These are phyloP conservation scores for Durotheca rogersii DNA, from an alignment of 495 filamentous ascomycete genomes.

Conservation along the genomic window DNA sequence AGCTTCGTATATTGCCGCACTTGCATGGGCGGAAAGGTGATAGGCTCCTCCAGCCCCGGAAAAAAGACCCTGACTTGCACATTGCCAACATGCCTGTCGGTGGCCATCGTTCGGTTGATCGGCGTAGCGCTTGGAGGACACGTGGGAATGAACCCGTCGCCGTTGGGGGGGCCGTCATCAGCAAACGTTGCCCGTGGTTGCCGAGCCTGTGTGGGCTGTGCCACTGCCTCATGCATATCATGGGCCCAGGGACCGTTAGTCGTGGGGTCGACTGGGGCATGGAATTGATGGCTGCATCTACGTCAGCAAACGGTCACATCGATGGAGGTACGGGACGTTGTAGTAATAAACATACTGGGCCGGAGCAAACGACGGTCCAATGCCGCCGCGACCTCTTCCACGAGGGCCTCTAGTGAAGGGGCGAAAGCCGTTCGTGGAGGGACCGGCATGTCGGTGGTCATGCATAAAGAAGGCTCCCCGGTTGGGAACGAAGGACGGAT, in stretches of 20 bases:
- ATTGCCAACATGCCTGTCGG: conserved; percentile 66
- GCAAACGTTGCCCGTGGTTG: conserved; percentile 39
- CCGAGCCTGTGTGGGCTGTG: conserved; percentile 44
- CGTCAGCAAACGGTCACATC: conserved; percentile 29
- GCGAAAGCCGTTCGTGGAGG: conserved; percentile 72
- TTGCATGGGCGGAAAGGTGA: conserved; percentile 68
- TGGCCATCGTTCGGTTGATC: conserved; percentile 61
- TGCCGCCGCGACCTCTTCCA: conserved; percentile 49
- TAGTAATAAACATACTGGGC: conserved; percentile 55
- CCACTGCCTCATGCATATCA: conserved; percentile 88
- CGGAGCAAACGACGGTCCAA: conserved; percentile 57
- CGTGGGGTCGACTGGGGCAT: conserved; percentile 53
- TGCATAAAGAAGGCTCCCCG: conserved; percentile 96
- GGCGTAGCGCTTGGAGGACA: conserved; percentile 42
- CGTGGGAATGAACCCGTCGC: conserved; percentile 47
- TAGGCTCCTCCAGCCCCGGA: conserved; percentile 68
- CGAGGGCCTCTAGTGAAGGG: conserved; percentile 65
- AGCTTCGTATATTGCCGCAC: conserved; percentile 88
- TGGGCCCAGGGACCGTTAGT: conserved; percentile 83
- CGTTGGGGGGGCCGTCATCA: conserved; percentile 46
- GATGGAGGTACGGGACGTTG: conserved; percentile 8
- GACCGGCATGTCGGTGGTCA: conserved; percentile 78
- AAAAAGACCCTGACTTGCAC: conserved; percentile 80
- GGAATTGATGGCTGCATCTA: conserved; percentile 45
- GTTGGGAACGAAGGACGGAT: conserved; percentile 94